Base-by-base conservation (phyloP, 257 asterid species). In the Paraleonurus japonicus region DNA sequence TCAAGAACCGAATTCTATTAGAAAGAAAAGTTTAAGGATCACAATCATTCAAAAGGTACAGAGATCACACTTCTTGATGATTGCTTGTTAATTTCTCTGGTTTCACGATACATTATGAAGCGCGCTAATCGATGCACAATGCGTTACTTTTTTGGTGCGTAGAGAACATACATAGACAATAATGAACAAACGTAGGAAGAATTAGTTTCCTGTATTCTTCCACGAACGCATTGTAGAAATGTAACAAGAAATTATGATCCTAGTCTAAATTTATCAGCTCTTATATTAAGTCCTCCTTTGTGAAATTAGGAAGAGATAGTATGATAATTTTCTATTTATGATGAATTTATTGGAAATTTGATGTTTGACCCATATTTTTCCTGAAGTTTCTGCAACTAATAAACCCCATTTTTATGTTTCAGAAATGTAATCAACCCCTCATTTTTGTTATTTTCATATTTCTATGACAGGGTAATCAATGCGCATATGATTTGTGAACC, bases 1-100 rank as follows among this genome's bases (percentile, higher is more conserved):
- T 55, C 70, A 71, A 48, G 67, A 67, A 57, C 69, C 60, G 20
- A 73, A 19, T 65, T 60, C 70, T 20, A 65, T 77, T 61, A 23
- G 12, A 62, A 57, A 27, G 45, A 65, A 55, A 59, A 63, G 5
- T 50, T 16, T 65, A 22, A 55, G 69, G 65, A 74, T 59, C 78
- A 20, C 61, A 62, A 63, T 55, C 75, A 35, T 32, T 45, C 55
- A 71, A 69, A 72, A 66, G 81, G 85, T 78, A 81, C 43, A 16
- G 30, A 23, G 70, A 66, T 79, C 65, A 58, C 72, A 19, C 1
- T 61, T 30, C 53, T 57, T 35, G 19, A 62, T 74, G 7, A 30
- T 72, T 67, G 61, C 71, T 65, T 37, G 5, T 70, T 51, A 37
- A n/a, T 64, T 65, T 45, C 32, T 58, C 55, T 33, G 50, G 26